Evolutionary conservation across 441 rosid genomes (phyloP).

Genomic region (Viola pubescens): DNA sequence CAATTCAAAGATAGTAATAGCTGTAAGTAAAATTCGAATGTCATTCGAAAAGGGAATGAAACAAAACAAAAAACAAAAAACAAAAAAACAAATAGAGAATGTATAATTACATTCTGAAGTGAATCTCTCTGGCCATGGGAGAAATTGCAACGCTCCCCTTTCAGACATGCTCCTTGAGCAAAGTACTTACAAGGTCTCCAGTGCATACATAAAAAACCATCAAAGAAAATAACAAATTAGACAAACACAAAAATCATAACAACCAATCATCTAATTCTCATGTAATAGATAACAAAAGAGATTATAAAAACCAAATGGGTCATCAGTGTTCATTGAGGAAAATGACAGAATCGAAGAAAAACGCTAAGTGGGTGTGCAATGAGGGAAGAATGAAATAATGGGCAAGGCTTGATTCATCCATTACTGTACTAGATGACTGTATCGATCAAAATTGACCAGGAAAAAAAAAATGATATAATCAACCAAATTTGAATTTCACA

Average conservation of each 20-base stretch:
- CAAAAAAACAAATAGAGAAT: background rate
- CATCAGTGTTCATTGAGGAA: too few relatives aligned
- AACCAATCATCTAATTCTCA: too few relatives aligned
- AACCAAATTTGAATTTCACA: too few relatives aligned
- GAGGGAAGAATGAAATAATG: background rate
- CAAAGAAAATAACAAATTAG: too few relatives aligned
- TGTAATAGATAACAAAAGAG: too few relatives aligned
- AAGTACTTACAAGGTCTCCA: constrained; percentile 51
- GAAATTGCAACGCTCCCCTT: constrained; percentile 79
- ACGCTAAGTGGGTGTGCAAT: too few relatives aligned
- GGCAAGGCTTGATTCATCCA: background rate
- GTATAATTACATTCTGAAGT: constrained; percentile 23
- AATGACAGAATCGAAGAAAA: too few relatives aligned
- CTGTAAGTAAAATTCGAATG: background rate
- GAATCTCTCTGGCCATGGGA: constrained; percentile 76
- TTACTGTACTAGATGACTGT: too few relatives aligned
- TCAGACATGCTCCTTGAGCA: constrained; percentile 80
- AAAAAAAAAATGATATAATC: too few relatives aligned
- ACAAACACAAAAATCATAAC: too few relatives aligned
- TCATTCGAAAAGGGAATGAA: background rate
- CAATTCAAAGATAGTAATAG: background rate
- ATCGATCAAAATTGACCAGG: too few relatives aligned
- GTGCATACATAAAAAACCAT: background rate
- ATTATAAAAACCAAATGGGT: too few relatives aligned
- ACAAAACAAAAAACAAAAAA: background rate